Conservation (phyloP, 2,329 filamentous ascomycete species). For the Xylariaceae sp. region DNA sequence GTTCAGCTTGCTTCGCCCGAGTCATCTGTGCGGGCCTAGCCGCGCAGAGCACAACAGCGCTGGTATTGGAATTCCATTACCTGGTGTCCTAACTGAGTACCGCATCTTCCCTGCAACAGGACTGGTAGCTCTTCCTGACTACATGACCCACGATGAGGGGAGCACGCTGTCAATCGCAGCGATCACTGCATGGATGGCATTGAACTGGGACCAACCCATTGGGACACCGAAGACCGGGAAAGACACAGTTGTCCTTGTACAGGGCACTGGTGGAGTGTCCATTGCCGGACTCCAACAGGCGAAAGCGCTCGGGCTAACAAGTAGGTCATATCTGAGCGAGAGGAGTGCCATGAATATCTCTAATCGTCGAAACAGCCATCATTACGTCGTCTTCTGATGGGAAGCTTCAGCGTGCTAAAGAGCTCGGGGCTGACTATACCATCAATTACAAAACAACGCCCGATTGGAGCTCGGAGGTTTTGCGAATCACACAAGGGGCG, state of each 20-base stretch:
- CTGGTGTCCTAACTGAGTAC: neutral
- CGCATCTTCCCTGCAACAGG: slow-evolving; percentile 3
- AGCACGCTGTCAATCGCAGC: slow-evolving; percentile 3
- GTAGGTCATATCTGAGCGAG: neutral
- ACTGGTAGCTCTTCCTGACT: neutral
- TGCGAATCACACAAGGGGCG: neutral
- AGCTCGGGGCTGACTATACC: neutral
- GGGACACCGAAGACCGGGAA: neutral
- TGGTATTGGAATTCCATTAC: slow-evolving; percentile 2
- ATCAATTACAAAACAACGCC: neutral
- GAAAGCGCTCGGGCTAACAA: slow-evolving; percentile 3
- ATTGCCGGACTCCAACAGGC: slow-evolving; percentile 3
- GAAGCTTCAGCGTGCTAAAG: neutral
- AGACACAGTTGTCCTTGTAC: neutral
- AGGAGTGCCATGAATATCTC: neutral
- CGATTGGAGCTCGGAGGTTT: slow-evolving; percentile 1
- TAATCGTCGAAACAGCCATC: neutral
- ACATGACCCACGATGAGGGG: slow-evolving; percentile 4
- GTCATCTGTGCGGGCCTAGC: neutral
- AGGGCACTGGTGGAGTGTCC: slow-evolving; percentile 1
- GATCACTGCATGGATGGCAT: slow-evolving; percentile 5
- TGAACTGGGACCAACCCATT: slow-evolving; percentile 7
- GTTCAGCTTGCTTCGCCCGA: slow-evolving; percentile 2
- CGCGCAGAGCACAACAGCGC: neutral
- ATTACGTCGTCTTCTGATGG: neutral